Evolutionary conservation across 805 yeast genomes (phyloP).

Genomic region (Tetrapisispora fleetii): DNA sequence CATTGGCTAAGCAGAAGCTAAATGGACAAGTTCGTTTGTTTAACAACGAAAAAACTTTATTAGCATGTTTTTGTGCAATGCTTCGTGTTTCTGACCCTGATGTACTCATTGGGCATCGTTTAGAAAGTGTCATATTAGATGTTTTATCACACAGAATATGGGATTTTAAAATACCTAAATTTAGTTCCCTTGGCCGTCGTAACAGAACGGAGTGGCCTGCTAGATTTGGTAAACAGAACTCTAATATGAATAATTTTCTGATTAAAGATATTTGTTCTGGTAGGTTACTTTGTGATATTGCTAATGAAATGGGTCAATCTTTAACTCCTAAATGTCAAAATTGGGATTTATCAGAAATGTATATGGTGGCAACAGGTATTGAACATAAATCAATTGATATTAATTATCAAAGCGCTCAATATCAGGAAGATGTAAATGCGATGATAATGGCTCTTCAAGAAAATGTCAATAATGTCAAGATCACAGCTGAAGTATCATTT

Average conservation of each 20-base stretch:
- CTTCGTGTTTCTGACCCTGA: conserved; percentile 83
- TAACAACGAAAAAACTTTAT: conserved; percentile 63
- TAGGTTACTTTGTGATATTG: conserved; percentile 81
- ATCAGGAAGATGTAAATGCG: conserved; percentile 55
- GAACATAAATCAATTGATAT: conserved; percentile 57
- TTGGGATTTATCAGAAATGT: conserved; percentile 92
- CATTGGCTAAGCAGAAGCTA: conserved; percentile 45
- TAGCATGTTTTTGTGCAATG: conserved; percentile 64
- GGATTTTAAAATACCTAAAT: conserved; percentile 60
- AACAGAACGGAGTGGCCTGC: conserved; percentile 71
- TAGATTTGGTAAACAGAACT: conserved; percentile 46
- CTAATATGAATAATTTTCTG: conserved; percentile 42
- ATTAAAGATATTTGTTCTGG: conserved; percentile 73
- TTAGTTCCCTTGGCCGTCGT: conserved; percentile 80
- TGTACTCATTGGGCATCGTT: conserved; percentile 75
- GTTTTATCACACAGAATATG: conserved; percentile 73
- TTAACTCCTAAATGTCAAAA: conserved; percentile 85
- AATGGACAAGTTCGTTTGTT: conserved; percentile 42
- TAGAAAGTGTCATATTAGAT: conserved; percentile 71
- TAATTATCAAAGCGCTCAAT: conserved; percentile 57
- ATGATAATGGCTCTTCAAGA: conserved; percentile 64
- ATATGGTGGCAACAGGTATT: conserved; percentile 61
- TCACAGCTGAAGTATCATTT: conserved; percentile 71
- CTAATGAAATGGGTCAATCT: conserved; percentile 91
- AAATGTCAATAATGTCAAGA: conserved; percentile 52